Evolutionary conservation across 768 basidiomycete species (phyloP).

Genomic region (Suillus sp.): DNA sequence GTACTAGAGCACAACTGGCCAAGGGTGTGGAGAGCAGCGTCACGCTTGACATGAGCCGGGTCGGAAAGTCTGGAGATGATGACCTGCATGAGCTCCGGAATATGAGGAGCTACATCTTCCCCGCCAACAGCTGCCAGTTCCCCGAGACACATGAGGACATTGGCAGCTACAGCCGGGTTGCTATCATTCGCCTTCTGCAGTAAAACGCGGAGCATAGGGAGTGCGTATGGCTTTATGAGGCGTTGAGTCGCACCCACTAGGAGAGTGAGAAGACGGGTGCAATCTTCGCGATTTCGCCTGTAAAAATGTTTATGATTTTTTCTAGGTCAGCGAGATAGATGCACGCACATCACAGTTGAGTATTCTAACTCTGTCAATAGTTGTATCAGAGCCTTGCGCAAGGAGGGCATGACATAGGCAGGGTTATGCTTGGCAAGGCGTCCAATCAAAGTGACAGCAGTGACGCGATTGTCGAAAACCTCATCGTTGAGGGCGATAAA

Average conservation of each 20-base stretch:
- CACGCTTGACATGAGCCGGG: slow-evolving; percentile 83
- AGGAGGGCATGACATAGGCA: slow-evolving; percentile 97
- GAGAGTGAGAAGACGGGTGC: slow-evolving; percentile 84
- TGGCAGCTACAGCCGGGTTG: slow-evolving; percentile 87
- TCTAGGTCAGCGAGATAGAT: slow-evolving; percentile 6
- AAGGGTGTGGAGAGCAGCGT: slow-evolving; percentile 91
- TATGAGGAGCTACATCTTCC: slow-evolving; percentile 82
- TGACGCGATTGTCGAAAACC: slow-evolving; percentile 88
- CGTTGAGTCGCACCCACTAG: slow-evolving; percentile 91
- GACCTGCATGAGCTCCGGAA: slow-evolving; percentile 86
- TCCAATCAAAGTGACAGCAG: slow-evolving; percentile 90
- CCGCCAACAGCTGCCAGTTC: slow-evolving; percentile 93
- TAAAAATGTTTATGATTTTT: slow-evolving; percentile 1
- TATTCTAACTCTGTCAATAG: slow-evolving; percentile 96
- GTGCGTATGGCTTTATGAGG: slow-evolving; percentile 92
- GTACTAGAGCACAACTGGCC: slow-evolving; percentile 96
- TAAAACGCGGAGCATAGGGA: slow-evolving; percentile 92
- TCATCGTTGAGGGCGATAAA: slow-evolving; percentile 99
- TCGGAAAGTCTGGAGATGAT: slow-evolving; percentile 91
- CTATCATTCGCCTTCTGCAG: slow-evolving; percentile 85
- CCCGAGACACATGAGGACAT: slow-evolving; percentile 92
- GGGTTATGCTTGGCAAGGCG: slow-evolving; percentile 94
- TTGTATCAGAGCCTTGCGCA: slow-evolving; percentile 94
- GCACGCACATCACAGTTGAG: slow-evolving; percentile 79
- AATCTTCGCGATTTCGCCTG: slow-evolving; percentile 88